Evolutionary conservation across 257 asterid genomes (phyloP).

Genomic region (Ophiorrhiza pumila): DNA sequence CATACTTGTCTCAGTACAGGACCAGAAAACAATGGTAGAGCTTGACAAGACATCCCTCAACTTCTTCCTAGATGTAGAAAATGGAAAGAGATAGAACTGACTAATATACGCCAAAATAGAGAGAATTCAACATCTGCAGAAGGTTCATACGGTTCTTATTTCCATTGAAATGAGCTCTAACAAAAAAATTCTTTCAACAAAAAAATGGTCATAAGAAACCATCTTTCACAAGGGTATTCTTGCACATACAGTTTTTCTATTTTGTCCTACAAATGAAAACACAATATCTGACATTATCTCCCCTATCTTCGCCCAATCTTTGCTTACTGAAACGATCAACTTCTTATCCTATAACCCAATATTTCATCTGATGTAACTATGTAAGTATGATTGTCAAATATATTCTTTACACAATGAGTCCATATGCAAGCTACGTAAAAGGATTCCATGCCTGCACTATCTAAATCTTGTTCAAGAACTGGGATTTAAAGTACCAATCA

Average conservation of each 20-base stretch:
- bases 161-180: background rate
- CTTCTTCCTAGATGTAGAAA: background rate
- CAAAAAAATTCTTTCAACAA: background rate
- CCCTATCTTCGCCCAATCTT: background rate
- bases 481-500: background rate
- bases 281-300: background rate
- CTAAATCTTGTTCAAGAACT: background rate
- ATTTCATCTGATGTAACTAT: too few relatives aligned
- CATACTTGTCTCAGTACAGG: slow-evolving; percentile 17
- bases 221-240: background rate
- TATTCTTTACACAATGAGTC: background rate
- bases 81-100: background rate
- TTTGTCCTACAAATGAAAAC: background rate
- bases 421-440: background rate
- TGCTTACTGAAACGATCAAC: background rate
- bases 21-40: background rate
- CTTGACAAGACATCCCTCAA: background rate
- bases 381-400: background rate
- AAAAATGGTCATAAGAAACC: background rate
- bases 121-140: background rate
- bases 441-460: background rate
- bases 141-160: background rate
- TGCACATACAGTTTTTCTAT: background rate
- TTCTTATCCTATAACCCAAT: background rate
- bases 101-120: background rate